phyloP scores from a whole-genome alignment of 2,329 filamentous ascomycete species.

The Paracoccidioides lutzii region DNA sequence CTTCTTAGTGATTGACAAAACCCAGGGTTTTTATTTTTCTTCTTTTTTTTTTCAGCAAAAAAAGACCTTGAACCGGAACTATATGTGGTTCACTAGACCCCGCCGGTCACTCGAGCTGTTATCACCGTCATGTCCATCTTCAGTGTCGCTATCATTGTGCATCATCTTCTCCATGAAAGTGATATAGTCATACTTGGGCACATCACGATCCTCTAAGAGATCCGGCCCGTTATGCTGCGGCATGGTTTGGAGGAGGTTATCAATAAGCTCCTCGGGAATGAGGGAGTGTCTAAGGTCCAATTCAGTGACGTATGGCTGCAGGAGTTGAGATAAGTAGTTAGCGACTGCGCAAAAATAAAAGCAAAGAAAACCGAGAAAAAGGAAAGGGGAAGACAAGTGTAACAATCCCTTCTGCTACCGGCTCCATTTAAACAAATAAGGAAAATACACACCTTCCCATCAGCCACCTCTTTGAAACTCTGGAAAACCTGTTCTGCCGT shows the following conservation, averaged over 20 bases:
- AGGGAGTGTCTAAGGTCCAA: slow-evolving; percentile 90
- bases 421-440: background rate
- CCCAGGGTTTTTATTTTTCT: too few relatives aligned
- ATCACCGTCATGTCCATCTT: background rate
- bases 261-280: slow-evolving; percentile 93
- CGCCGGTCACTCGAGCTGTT: background rate
- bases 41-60: too few relatives aligned
- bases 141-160: slow-evolving; percentile 21
- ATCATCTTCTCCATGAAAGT: slow-evolving; percentile 90
- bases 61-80: too few relatives aligned
- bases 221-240: slow-evolving; percentile 74
- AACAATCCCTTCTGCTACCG: too few relatives aligned
- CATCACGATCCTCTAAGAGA: slow-evolving; percentile 67
- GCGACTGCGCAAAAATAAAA: background rate
- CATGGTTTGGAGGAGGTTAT: slow-evolving; percentile 79
- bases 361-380: background rate
- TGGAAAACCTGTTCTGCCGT: slow-evolving; percentile 98
- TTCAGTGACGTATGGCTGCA: slow-evolving; percentile 83
- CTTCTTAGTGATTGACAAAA: too few relatives aligned
- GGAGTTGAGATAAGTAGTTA: background rate
- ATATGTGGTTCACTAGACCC: background rate
- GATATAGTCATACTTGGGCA: slow-evolving; percentile 91
- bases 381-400: background rate
- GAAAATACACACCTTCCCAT: slow-evolving; percentile 58
- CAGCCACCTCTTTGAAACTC: slow-evolving; percentile 91